Evolutionary conservation across 106 monocot genomes (phyloP).

Genomic region (Agapanthus africanus): DNA sequence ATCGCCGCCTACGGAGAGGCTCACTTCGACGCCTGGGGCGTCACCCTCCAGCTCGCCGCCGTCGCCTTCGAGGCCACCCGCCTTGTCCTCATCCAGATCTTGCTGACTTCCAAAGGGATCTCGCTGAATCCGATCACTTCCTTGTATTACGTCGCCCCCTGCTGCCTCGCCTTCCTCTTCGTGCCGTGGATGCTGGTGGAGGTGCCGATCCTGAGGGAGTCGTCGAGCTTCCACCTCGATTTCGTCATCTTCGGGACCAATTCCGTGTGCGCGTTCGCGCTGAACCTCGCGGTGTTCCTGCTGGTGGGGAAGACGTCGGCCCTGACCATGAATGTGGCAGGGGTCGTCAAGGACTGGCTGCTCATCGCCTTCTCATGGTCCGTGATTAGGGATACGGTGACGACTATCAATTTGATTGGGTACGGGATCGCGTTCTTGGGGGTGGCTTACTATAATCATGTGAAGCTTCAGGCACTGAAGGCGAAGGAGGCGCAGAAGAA

Average conservation of each 20-base stretch:
- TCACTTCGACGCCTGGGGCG: constrained; percentile 12
- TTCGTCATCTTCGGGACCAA: constrained; percentile 18
- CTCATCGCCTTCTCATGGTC: constrained; percentile 23
- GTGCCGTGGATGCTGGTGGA: constrained; percentile 21
- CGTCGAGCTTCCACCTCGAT: constrained; percentile 8
- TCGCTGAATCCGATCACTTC: constrained; percentile 18
- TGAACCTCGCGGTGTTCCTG: constrained; percentile 22
- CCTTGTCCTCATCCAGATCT: constrained; percentile 19
- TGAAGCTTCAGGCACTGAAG: constrained; percentile 17
- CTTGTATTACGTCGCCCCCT: constrained; percentile 18
- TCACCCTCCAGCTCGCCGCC: constrained; percentile 17
- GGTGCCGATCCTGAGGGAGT: not conserved
- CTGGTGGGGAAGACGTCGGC: constrained; percentile 24
- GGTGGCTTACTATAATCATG: constrained; percentile 19
- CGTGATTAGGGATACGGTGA: constrained; percentile 19
- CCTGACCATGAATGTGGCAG: constrained; percentile 22
- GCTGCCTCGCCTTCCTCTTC: constrained; percentile 13
- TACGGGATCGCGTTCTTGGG: constrained; percentile 21
- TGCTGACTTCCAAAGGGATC: constrained; percentile 4
- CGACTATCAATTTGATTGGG: constrained; percentile 16
- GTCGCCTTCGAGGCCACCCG: constrained; percentile 21
- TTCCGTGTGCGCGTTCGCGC: constrained; percentile 19
- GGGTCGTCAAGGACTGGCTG: constrained; percentile 24
- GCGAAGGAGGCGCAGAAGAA: constrained; percentile 12
- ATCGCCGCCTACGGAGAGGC: constrained; percentile 25